Percentiles rank a stretch among this genome's conserved stretches.
Conservation (phyloP, 331 rosid genomes). For the Rhamnella rubrinervis region DNA sequence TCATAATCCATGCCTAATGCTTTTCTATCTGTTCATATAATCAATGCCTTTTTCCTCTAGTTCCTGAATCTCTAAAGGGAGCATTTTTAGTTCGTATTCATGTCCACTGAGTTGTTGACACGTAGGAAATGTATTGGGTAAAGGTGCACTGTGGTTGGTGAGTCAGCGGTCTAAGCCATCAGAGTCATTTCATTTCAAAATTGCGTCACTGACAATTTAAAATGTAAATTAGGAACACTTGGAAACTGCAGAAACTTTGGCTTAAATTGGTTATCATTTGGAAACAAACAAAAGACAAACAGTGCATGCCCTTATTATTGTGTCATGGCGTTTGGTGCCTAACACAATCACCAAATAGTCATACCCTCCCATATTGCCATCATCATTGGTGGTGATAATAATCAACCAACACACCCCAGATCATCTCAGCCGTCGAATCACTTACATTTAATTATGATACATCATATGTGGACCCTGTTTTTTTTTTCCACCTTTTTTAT, state of each 20-base stretch:
- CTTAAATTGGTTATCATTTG: slow-evolving; percentile 20
- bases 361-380: slow-evolving; percentile 7
- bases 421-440: slow-evolving; percentile 35
- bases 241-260: slow-evolving; percentile 27
- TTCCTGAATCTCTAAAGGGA: neutral
- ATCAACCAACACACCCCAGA: slow-evolving; percentile 41
- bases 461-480: neutral
- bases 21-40: slow-evolving; percentile 2
- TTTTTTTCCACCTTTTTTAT: neutral
- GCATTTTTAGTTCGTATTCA: neutral
- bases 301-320: slow-evolving; percentile 35
- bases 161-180: slow-evolving; percentile 35
- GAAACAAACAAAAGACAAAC: slow-evolving; percentile 33
- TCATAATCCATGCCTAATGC: slow-evolving; percentile 32
- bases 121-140: slow-evolving; percentile 4
- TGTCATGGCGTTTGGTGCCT: slow-evolving; percentile 27
- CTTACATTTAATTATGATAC: neutral
- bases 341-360: no score
- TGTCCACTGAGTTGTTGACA: slow-evolving; percentile 8
- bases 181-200: slow-evolving; percentile 34
- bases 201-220: slow-evolving; percentile 20
- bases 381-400: slow-evolving; percentile 27
- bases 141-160: slow-evolving; percentile 26
- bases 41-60: neutral
- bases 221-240: neutral